Base-by-base conservation (phyloP, 1,284 basidiomycete genomes). In the Tremellales sp. region DNA sequence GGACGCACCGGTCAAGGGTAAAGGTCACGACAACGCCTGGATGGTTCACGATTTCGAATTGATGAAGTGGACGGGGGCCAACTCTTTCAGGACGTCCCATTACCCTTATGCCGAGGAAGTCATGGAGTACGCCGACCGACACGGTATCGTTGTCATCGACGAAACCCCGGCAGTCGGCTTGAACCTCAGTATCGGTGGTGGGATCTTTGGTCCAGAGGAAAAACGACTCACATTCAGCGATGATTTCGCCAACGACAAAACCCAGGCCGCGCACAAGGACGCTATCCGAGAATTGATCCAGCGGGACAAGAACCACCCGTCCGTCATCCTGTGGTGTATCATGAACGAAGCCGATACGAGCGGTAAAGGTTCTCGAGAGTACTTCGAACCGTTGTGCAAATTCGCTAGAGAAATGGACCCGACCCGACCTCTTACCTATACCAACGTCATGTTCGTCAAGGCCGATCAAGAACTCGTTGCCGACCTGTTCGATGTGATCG, bases 71-170 rank as follows among this genome's bases (percentile, higher is more conserved):
- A 41, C 35, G 19, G 58, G 56, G 11, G 60, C 60, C 25, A 62
- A 62, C 45, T 58, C 56, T 24, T 60, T 62, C 52, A 58, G 60
- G n/a, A 62, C 60, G 2, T 55, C 55, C 10, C 60, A 62, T 40
- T 62, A 62, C 43, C 60, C 60, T 11, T 62, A 62, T 42, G 60
- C 56, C n/a, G 60, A 62, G 48, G 60, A 62, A 8, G 53, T 62
- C 3, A 42, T 60, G 29, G 58, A 62, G 15, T 62, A 62, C 47
- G 53, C 53, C 12, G 60, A 62, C 45, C 40, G 54, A 43, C 60
- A 62, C 37, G 60, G 60, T 7, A 56, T 48, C 45, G 53, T 62
- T 3, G 54, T 62, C 11, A 60, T 62, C 39, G 50, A 60, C 44
- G 60, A 62, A 46, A 60, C 58, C 11, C 48, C 58, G 13, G 60